Conservation (phyloP, 129 eudicot genomes). For the Tagetes patula region DNA sequence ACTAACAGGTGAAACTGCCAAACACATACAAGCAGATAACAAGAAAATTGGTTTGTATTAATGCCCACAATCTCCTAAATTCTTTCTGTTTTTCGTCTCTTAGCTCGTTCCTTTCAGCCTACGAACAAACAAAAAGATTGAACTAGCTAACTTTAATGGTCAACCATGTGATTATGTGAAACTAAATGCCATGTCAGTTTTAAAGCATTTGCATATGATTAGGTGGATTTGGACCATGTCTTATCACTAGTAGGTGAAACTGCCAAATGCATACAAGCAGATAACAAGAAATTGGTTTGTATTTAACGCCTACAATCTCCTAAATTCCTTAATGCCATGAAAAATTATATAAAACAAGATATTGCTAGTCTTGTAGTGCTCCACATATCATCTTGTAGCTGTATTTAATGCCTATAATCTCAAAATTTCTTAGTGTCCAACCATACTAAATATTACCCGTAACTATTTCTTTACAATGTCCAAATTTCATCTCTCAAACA, state of each 20-base stretch:
- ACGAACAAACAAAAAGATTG: background rate
- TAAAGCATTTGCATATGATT: constrained; percentile 45
- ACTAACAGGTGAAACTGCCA: constrained; percentile 47
- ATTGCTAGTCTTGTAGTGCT: too few species aligned
- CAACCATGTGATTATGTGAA: background rate
- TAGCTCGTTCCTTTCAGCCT: constrained; percentile 77
- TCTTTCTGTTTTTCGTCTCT: constrained; percentile 65
- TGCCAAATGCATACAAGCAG: background rate
- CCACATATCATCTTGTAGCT: too few species aligned
- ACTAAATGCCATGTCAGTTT: background rate
- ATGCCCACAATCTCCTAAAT: too few species aligned
- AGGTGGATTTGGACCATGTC: constrained; percentile 32
- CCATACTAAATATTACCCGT: background rate
- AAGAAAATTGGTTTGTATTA: background rate
- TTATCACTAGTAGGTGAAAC: constrained; percentile 46
- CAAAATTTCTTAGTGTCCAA: background rate
- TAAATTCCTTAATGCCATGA: background rate
- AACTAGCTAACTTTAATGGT: background rate
- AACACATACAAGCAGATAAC: background rate
- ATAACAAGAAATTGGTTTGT: background rate
- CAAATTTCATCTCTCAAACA: background rate
- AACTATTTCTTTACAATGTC: background rate
- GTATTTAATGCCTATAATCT: background rate
- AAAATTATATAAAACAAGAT: too few species aligned
- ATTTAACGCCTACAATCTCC: background rate